Evolutionary conservation across 495 filamentous ascomycete species (phyloP).

Genomic region (Daldinia caldariorum): DNA sequence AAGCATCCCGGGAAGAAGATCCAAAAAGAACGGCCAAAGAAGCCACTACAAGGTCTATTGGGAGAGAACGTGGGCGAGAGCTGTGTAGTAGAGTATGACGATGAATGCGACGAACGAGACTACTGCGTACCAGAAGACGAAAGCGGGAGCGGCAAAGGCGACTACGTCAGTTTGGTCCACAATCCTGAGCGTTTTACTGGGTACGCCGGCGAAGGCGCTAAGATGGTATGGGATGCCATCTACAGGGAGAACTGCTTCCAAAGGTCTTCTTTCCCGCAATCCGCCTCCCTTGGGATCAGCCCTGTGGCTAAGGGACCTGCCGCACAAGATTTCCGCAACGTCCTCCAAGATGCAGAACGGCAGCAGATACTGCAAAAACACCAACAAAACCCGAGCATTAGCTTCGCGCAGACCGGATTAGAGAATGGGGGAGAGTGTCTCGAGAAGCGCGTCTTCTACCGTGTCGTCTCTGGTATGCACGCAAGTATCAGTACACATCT

Average conservation of each 20-base stretch:
- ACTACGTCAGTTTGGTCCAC: constrained; percentile 92
- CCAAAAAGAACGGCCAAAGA: constrained; percentile 72
- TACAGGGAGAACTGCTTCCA: constrained; percentile 98
- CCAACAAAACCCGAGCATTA: constrained; percentile 59
- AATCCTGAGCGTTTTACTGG: constrained; percentile 97
- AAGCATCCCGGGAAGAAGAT: constrained; percentile 81
- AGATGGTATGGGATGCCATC: constrained; percentile 94
- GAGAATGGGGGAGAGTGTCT: constrained; percentile 90
- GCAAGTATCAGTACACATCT: constrained; percentile 95
- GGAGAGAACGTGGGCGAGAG: constrained; percentile 91
- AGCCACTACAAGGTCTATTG: constrained; percentile 82
- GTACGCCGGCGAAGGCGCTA: constrained; percentile 82
- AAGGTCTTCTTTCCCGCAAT: constrained; percentile 66
- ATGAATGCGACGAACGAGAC: constrained; percentile 96
- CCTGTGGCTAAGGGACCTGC: constrained; percentile 67
- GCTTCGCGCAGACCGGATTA: constrained; percentile 64
- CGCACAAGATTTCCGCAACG: constrained; percentile 81
- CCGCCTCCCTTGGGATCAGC: constrained; percentile 53
- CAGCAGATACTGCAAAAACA: constrained; percentile 67
- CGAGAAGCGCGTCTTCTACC: constrained; percentile 97
- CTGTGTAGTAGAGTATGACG: constrained; percentile 96
- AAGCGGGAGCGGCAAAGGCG: constrained; percentile 83
- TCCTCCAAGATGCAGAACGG: constrained; percentile 77
- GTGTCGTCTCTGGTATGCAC: constrained; percentile 96
- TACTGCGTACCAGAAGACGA: constrained; percentile 98